Percentiles rank a stretch among this genome's conserved stretches.
Conservation (phyloP, 768 basidiomycete genomes). For the Tephrocybe sp. region DNA sequence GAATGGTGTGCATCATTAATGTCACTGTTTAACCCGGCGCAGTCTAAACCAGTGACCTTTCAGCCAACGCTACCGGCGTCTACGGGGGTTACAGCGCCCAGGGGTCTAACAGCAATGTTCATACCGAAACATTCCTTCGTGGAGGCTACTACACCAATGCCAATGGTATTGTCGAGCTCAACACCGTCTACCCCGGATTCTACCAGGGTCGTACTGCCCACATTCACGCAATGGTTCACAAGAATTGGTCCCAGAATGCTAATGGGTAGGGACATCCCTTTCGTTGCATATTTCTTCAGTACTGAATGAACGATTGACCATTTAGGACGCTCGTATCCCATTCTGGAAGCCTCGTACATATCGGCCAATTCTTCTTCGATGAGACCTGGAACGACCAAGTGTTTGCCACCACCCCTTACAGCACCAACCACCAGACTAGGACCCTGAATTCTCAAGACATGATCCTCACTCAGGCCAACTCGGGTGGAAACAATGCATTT, state of each 20-base stretch:
- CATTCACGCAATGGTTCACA: slow-evolving; percentile 31
- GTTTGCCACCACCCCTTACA: slow-evolving; percentile 18
- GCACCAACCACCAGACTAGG: slow-evolving; percentile 22
- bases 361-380: slow-evolving; percentile 36
- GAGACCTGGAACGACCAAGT: slow-evolving; percentile 29
- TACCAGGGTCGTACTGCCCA: slow-evolving; percentile 32
- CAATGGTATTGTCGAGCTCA: slow-evolving; percentile 29
- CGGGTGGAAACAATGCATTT: slow-evolving; percentile 23
- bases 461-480: slow-evolving; percentile 22
- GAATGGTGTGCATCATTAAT: slow-evolving; percentile 16
- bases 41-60: not conserved
- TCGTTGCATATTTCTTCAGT: not conserved
- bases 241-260: slow-evolving; percentile 16
- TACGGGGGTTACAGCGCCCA: slow-evolving; percentile 22
- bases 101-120: slow-evolving; percentile 10
- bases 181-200: slow-evolving; percentile 30
- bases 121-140: slow-evolving; percentile 30
- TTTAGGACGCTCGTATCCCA: slow-evolving; percentile 26
- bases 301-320: not conserved
- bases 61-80: slow-evolving; percentile 26
- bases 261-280: slow-evolving; percentile 14
- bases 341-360: slow-evolving; percentile 28
- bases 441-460: slow-evolving; percentile 27
- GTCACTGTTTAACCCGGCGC: not conserved
- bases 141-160: slow-evolving; percentile 29